Evolutionary conservation across 2,329 filamentous ascomycete genomes (phyloP).

Genomic region (Aspergillus thermomutatus): DNA sequence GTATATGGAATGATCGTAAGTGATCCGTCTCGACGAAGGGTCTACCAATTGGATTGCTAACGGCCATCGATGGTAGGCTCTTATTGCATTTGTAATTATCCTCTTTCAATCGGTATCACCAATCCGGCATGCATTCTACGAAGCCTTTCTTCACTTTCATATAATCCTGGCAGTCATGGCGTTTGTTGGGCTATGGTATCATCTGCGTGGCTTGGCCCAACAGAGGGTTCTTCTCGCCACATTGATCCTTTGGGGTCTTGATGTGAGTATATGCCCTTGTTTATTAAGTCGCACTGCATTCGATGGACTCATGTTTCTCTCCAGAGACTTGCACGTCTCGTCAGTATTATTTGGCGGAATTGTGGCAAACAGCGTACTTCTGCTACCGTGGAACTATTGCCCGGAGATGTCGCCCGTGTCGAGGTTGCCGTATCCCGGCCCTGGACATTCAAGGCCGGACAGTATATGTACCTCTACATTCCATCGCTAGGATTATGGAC

Average conservation of each 20-base stretch:
- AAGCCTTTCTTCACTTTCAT: conserved; percentile 43
- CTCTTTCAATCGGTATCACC: conserved; percentile 40
- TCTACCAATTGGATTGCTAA: conserved; percentile 57
- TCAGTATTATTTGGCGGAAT: conserved; percentile 52
- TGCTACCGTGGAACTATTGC: conserved; percentile 54
- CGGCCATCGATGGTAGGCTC: conserved; percentile 27
- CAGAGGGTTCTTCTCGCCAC: conserved; percentile 30
- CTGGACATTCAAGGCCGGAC: conserved; percentile 40
- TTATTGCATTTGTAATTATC: conserved; percentile 38
- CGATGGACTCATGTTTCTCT: conserved; percentile 17
- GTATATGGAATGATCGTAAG: conserved; percentile 30
- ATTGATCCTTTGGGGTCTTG: conserved; percentile 32
- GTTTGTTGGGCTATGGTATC: conserved; percentile 39
- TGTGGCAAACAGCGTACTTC: conserved; percentile 45
- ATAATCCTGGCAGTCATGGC: conserved; percentile 38
- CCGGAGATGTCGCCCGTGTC: conserved; percentile 53
- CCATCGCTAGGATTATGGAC: conserved; percentile 44
- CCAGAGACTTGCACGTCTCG: conserved; percentile 44
- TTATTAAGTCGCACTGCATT: conserved; percentile 12
- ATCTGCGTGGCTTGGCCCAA: conserved; percentile 27
- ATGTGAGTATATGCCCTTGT: conserved; percentile 25
- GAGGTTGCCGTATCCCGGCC: conserved; percentile 28
- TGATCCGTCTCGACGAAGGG: conserved; percentile 57
- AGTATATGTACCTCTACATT: conserved; percentile 58
- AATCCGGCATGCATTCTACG: conserved; percentile 44